A percentile compares a stretch with the other conserved stretches of the same genome.
phyloP scores from a whole-genome alignment of 371 early-diverging fungal genomes.

The Saksenaea vasiformis region DNA sequence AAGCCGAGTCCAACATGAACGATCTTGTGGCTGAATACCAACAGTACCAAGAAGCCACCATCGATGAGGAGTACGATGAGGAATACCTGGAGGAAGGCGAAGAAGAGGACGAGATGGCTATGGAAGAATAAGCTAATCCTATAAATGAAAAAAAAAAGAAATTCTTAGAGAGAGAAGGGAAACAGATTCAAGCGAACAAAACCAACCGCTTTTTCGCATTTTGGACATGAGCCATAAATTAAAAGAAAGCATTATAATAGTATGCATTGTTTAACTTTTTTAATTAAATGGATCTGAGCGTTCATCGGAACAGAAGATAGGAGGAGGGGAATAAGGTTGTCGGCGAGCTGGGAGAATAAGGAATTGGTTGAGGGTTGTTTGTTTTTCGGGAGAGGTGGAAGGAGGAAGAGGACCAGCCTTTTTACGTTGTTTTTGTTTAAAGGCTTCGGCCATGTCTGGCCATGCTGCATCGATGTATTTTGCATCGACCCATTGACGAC shows the following conservation, averaged over 20 bases:
- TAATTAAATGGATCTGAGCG: neutral
- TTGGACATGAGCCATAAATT: neutral
- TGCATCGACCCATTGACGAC: conserved; percentile 14
- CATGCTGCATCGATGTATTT: conserved; percentile 1
- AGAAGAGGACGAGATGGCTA: conserved; percentile 26
- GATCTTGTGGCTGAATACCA: conserved; percentile 96
- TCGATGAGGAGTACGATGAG: conserved; percentile 67
- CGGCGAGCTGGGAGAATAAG: neutral
- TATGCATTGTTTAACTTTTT: neutral
- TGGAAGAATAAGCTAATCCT: conserved; percentile 12
- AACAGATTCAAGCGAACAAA: neutral
- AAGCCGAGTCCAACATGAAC: conserved; percentile 87
- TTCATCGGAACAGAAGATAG: neutral
- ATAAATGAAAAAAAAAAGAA: too few species aligned
- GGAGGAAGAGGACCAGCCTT: neutral
- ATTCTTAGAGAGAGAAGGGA: neutral
- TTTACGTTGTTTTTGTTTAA: neutral
- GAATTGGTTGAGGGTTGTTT: neutral
- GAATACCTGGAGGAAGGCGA: conserved; percentile 49
- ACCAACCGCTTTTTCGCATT: neutral
- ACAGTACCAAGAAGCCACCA: conserved; percentile 92
- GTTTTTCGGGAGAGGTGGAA: neutral
- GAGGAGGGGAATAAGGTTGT: neutral
- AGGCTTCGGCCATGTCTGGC: neutral
- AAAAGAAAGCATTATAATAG: neutral